Percentiles rank a stretch among this genome's conserved stretches.
Evolutionary conservation across 441 rosid species (phyloP).

Genomic region (Erodium moschatum): DNA sequence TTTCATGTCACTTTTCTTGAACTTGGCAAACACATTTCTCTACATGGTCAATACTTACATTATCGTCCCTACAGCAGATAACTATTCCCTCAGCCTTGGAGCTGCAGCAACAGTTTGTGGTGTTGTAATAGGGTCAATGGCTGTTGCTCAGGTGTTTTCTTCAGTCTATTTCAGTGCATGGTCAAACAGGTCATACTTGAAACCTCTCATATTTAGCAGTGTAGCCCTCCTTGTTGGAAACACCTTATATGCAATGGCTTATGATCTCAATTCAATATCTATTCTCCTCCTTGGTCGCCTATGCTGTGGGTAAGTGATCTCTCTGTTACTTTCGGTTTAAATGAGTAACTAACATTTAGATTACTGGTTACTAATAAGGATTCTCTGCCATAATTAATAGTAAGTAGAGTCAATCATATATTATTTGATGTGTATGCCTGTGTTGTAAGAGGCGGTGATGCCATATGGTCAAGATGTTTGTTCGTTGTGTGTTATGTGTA

Average conservation of each 20-base stretch:
- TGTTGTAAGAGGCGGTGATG: background rate
- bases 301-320: constrained; percentile 47
- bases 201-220: constrained; percentile 45
- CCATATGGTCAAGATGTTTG: constrained; percentile 1
- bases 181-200: constrained; percentile 44
- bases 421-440: background rate
- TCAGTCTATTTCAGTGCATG: constrained; percentile 50
- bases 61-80: constrained; percentile 48
- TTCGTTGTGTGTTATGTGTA: background rate
- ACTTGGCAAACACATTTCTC: constrained; percentile 43
- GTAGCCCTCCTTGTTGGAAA: constrained; percentile 41
- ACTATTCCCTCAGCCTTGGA: constrained; percentile 43
- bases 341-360: background rate
- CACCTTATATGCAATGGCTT: constrained; percentile 41
- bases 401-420: background rate
- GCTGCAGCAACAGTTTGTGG: constrained; percentile 49
- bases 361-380: background rate
- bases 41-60: constrained; percentile 50
- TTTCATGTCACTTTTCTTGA: constrained; percentile 40
- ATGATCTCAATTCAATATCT: constrained; percentile 39
- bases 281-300: constrained; percentile 44
- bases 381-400: background rate
- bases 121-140: constrained; percentile 47
- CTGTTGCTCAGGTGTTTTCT: constrained; percentile 47
- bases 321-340: constrained; percentile 2